phyloP scores from a whole-genome alignment of 176 grass and related monocot genomes.

The Olyra latifolia region DNA sequence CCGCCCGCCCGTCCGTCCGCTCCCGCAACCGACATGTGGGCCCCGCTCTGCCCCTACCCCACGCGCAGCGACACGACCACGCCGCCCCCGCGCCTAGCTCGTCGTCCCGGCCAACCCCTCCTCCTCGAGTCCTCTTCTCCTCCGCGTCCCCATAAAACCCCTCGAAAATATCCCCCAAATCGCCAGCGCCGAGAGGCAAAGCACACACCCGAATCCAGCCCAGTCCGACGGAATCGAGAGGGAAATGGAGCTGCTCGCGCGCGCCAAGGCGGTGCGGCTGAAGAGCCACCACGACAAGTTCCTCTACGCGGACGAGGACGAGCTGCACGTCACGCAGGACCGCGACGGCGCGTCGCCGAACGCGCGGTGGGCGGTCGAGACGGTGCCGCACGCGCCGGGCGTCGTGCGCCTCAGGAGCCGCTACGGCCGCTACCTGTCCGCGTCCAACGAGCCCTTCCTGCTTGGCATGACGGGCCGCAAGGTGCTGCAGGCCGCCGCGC shows the following conservation, averaged over 20 bases:
- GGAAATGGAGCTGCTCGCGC: constrained; percentile 72
- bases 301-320: constrained; percentile 87
- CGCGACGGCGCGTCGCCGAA: constrained; percentile 47
- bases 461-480: constrained; percentile 73
- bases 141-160: neutral
- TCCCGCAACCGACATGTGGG: neutral
- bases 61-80: neutral
- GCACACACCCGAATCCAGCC: neutral
- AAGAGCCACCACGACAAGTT: constrained; percentile 92
- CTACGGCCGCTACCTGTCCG: constrained; percentile 82
- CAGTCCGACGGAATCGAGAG: neutral
- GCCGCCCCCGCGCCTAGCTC: too few relatives aligned
- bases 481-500: constrained; percentile 56
- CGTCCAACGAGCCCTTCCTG: constrained; percentile 66
- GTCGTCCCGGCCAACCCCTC: too few relatives aligned
- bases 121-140: neutral
- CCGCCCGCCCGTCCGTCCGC: neutral
- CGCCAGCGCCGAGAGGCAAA: too few relatives aligned
- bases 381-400: neutral
- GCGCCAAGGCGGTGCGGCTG: constrained; percentile 75
- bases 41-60: neutral
- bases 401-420: constrained; percentile 53
- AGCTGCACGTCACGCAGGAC: constrained; percentile 74
- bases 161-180: neutral
- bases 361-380: constrained; percentile 77